These are phyloP conservation scores for Lepidium campestre DNA, from an alignment of 441 rosid species.

Conservation along the genomic window DNA sequence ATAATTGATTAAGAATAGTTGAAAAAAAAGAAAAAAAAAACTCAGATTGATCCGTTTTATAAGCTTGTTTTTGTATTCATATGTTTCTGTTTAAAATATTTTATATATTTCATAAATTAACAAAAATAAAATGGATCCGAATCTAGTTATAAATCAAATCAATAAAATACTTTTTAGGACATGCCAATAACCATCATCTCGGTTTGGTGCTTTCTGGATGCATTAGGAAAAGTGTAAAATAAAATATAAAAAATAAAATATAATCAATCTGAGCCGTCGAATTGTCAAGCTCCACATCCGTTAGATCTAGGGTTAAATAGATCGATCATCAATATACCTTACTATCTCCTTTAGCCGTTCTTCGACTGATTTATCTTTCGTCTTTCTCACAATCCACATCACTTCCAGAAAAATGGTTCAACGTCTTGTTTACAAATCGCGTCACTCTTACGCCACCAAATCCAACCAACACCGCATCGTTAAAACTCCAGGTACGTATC, in stretches of 20 bases:
- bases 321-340: not conserved
- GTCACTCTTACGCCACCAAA: slow-evolving; percentile 35
- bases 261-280: not conserved
- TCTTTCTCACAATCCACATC: not conserved
- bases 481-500: slow-evolving; percentile 29
- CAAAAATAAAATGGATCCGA: no score
- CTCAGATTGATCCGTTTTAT: no score
- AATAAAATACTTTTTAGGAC: no score
- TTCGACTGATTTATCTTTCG: not conserved
- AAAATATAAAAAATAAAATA: not conserved
- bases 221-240: no score
- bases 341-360: not conserved
- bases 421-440: slow-evolving; percentile 26
- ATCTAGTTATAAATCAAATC: no score
- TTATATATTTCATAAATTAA: no score
- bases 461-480: slow-evolving; percentile 31
- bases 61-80: no score
- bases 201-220: no score
- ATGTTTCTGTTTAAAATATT: no score
- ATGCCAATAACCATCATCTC: no score
- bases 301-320: slow-evolving; percentile 8
- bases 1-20: no score
- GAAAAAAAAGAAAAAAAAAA: no score
- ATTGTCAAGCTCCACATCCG: not conserved
- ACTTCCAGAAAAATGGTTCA: slow-evolving; percentile 26